These are phyloP conservation scores for Pisolithus thermaeus DNA, from an alignment of 1,284 basidiomycete species.

Conservation along the genomic window DNA sequence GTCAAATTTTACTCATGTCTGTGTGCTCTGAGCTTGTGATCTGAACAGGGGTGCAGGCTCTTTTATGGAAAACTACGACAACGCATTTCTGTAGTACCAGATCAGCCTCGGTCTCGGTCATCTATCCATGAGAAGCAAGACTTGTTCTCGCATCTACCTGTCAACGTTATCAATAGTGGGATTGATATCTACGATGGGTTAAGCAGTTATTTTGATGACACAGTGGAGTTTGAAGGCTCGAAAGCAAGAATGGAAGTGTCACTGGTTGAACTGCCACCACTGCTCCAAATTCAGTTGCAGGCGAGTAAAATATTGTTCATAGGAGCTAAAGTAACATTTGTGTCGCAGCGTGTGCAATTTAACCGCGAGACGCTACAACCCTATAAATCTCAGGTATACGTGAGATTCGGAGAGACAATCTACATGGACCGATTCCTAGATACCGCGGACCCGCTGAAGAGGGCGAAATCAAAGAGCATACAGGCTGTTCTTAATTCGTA, in stretches of 20 bases:
- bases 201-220: slow-evolving; percentile 87
- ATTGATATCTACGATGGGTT: slow-evolving; percentile 93
- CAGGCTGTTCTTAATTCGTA: slow-evolving; percentile 59
- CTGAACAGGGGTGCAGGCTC: slow-evolving; percentile 43
- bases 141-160: slow-evolving; percentile 88
- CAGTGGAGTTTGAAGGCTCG: slow-evolving; percentile 84
- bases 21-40: not conserved
- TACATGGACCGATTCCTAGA: slow-evolving; percentile 92
- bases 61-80: slow-evolving; percentile 88
- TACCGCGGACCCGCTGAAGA: slow-evolving; percentile 64
- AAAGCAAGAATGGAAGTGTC: slow-evolving; percentile 86
- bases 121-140: slow-evolving; percentile 84
- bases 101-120: slow-evolving; percentile 40
- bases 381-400: slow-evolving; percentile 94
- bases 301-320: slow-evolving; percentile 34
- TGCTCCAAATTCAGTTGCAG: slow-evolving; percentile 94
- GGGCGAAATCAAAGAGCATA: slow-evolving; percentile 61
- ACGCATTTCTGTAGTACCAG: slow-evolving; percentile 49
- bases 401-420: slow-evolving; percentile 84
- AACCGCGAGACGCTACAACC: slow-evolving; percentile 84
- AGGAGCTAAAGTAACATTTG: not conserved
- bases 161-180: slow-evolving; percentile 85
- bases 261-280: slow-evolving; percentile 80
- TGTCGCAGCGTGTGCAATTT: slow-evolving; percentile 85
- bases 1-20: slow-evolving; percentile 33